Conservation (phyloP, 495 filamentous ascomycete species). For the Penicillium goetzii region DNA sequence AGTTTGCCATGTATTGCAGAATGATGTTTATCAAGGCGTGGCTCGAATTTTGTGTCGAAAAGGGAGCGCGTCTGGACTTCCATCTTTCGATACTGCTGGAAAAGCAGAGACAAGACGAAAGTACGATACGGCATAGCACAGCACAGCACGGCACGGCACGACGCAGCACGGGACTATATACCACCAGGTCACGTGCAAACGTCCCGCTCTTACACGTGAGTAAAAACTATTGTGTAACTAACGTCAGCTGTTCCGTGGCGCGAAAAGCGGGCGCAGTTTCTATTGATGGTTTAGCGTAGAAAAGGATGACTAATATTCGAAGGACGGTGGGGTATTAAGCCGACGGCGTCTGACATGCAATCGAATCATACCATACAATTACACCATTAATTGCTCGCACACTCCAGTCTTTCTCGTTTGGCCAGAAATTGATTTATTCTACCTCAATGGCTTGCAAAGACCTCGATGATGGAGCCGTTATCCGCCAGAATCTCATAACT, state of each 20-base stretch:
- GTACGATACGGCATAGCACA: too few species aligned
- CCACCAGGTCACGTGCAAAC: neutral
- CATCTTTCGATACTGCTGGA: neutral
- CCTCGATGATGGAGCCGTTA: neutral
- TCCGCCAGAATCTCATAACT: neutral
- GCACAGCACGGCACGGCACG: too few species aligned
- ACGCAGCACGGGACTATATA: neutral
- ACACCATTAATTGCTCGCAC: neutral
- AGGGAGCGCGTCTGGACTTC: neutral
- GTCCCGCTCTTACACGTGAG: neutral
- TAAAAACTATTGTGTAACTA: conserved; percentile 1
- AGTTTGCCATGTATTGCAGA: neutral
- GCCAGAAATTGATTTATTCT: neutral
- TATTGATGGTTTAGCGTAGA: neutral
- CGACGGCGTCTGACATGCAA: neutral
- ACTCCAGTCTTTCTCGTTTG: neutral
- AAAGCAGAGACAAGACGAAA: neutral
- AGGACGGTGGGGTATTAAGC: neutral
- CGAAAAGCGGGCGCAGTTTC: neutral
- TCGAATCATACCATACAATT: neutral
- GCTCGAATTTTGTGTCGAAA: neutral
- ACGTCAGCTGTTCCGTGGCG: neutral
- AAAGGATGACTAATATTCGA: neutral
- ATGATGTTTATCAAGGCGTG: neutral
- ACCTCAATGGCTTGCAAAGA: neutral